Evolutionary conservation across 495 filamentous ascomycete species (phyloP).

Genomic region (Trichoderma virens): DNA sequence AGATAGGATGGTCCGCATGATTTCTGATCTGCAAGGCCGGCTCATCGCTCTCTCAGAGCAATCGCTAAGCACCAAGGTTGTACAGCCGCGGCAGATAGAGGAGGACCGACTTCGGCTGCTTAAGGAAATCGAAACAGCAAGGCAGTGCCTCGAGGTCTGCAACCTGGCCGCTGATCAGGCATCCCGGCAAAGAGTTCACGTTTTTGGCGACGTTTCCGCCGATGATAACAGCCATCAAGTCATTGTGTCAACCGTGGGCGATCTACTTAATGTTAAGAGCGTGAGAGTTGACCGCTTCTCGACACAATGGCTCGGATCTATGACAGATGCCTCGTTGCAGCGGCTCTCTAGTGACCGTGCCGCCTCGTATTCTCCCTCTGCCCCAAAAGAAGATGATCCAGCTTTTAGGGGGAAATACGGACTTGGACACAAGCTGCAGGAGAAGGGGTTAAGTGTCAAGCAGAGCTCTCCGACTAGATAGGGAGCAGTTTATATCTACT

Average conservation of each 20-base stretch:
- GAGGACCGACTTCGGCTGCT: constrained; percentile 14
- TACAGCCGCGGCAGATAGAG: not conserved
- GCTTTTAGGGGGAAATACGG: not conserved
- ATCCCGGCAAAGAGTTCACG: constrained; percentile 20
- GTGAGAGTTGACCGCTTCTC: constrained; percentile 23
- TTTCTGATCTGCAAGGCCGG: not conserved
- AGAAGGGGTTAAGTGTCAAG: not conserved
- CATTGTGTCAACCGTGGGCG: constrained; percentile 30
- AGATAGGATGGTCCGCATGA: not conserved
- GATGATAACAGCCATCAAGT: constrained; percentile 27
- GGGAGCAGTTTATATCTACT: too few species aligned
- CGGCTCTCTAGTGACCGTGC: not conserved
- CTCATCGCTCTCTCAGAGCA: not conserved
- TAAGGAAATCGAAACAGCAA: constrained; percentile 19
- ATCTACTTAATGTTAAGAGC: constrained; percentile 26
- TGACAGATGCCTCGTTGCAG: constrained; percentile 3
- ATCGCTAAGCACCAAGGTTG: not conserved
- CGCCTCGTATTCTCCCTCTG: not conserved
- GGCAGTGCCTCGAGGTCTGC: constrained; percentile 23
- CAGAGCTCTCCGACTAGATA: not conserved
- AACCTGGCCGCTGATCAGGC: constrained; percentile 19
- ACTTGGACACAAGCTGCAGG: not conserved
- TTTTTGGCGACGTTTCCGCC: constrained; percentile 25
- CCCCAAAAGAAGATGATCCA: not conserved
- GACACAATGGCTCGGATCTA: constrained; percentile 20